A percentile compares a stretch with the other conserved stretches of the same genome.
Evolutionary conservation across 1,284 basidiomycete species (phyloP).

Genomic region (Vanrija humicola): DNA sequence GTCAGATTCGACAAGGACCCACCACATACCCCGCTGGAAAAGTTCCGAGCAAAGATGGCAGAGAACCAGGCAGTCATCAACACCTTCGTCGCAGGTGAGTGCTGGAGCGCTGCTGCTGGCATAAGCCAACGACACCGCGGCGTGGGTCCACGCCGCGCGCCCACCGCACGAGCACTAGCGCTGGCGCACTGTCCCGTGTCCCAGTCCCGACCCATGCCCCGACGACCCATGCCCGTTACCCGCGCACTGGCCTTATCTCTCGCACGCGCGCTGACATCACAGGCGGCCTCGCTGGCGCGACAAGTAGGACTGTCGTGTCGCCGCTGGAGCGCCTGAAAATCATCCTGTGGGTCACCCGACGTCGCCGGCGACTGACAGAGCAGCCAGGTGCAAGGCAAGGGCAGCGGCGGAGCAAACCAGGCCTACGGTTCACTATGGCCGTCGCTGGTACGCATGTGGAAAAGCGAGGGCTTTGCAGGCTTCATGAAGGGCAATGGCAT

Average conservation of each 20-base stretch:
- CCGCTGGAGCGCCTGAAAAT: constrained; percentile 91
- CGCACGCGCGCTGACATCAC: too few relatives aligned
- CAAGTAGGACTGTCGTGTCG: constrained; percentile 84
- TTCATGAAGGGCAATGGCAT: constrained; percentile 83
- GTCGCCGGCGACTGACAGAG: not conserved
- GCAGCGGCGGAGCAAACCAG: constrained; percentile 38
- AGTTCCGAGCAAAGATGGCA: not conserved
- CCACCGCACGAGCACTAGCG: not conserved
- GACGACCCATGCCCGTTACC: too few relatives aligned
- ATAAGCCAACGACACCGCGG: too few relatives aligned
- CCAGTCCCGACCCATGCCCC: not conserved
- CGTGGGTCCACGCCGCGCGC: too few relatives aligned
- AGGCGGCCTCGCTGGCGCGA: constrained; percentile 46
- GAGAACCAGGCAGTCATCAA: constrained; percentile 44
- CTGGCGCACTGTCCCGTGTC: too few relatives aligned
- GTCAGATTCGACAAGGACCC: too few relatives aligned
- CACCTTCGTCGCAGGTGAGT: constrained; percentile 41
- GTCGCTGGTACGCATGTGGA: constrained; percentile 77
- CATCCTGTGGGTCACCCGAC: constrained; percentile 67
- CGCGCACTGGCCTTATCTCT: too few relatives aligned
- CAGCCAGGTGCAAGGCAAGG: constrained; percentile 70
- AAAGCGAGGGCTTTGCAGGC: constrained; percentile 84
- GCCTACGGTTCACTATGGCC: constrained; percentile 81
- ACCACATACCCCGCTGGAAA: too few relatives aligned
- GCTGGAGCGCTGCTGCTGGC: not conserved